Percentiles rank a stretch among this genome's conserved stretches.
Evolutionary conservation across 768 basidiomycete species (phyloP).

Genomic region (Mycena galopus): DNA sequence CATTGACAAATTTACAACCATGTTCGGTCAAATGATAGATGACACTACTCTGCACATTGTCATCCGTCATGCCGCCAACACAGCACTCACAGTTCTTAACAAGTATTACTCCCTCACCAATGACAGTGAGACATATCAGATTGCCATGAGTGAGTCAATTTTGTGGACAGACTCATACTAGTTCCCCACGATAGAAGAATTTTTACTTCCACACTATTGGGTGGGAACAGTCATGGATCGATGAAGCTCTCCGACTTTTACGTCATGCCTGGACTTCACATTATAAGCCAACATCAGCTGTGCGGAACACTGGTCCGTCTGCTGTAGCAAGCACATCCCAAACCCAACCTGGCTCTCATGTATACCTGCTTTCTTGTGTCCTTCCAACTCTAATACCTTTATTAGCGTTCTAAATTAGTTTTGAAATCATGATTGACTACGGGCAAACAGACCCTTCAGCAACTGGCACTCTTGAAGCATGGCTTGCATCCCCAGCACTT

Average conservation of each 20-base stretch:
- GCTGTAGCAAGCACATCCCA: conserved; percentile 10
- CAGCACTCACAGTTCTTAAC: conserved; percentile 17
- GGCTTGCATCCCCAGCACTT: no score
- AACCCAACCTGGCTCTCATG: conserved; percentile 22
- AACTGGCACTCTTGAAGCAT: conserved; percentile 9
- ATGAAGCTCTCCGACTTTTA: conserved; percentile 20
- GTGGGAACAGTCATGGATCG: conserved; percentile 14
- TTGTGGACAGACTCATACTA: background rate
- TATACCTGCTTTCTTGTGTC: conserved; percentile 18
- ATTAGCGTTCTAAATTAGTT: background rate
- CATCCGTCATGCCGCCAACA: conserved; percentile 18
- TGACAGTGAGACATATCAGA: conserved; percentile 17
- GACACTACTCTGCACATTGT: conserved; percentile 10
- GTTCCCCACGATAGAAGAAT: conserved; percentile 9
- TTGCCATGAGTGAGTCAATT: conserved; percentile 17
- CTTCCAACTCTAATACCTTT: conserved; percentile 15
- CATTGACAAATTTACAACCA: conserved; percentile 23
- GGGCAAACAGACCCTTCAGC: background rate
- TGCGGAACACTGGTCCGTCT: background rate
- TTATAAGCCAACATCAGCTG: conserved; percentile 4
- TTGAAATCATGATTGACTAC: background rate
- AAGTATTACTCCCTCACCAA: conserved; percentile 19
- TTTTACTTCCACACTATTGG: conserved; percentile 18
- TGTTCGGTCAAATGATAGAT: conserved; percentile 20
- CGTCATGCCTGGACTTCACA: conserved; percentile 10